Percentiles rank a stretch among this genome's conserved stretches.
Evolutionary conservation across 345 rosid genomes (phyloP).

Genomic region (Citrus sinensis): DVS_A1.0 CM039164.1:24647501-24648000

Average conservation of each 20-base stretch:
- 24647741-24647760: conserved; percentile 70
- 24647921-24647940: conserved; percentile 3
- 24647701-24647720: conserved; percentile 85
- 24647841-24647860: conserved; percentile 75
- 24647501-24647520: background rate
- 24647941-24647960: conserved; percentile 1
- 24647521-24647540: background rate
- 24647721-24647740: conserved; percentile 80
- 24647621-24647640: background rate
- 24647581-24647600: background rate
- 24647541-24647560: background rate
- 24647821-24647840: conserved; percentile 87
- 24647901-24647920: background rate
- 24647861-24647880: conserved; percentile 73
- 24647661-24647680: conserved; percentile 5
- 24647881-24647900: conserved; percentile 5
- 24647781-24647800: conserved; percentile 72
- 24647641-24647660: conserved; percentile 1
- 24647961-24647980: background rate
- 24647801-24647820: conserved; percentile 73
- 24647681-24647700: conserved; percentile 41
- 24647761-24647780: conserved; percentile 78
- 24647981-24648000: background rate
- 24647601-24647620: background rate
- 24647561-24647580: background rate